Percentiles rank a stretch among this genome's conserved stretches.
Evolutionary conservation across 2,329 filamentous ascomycete genomes (phyloP).

Genomic region (Venturia effusa): DNA sequence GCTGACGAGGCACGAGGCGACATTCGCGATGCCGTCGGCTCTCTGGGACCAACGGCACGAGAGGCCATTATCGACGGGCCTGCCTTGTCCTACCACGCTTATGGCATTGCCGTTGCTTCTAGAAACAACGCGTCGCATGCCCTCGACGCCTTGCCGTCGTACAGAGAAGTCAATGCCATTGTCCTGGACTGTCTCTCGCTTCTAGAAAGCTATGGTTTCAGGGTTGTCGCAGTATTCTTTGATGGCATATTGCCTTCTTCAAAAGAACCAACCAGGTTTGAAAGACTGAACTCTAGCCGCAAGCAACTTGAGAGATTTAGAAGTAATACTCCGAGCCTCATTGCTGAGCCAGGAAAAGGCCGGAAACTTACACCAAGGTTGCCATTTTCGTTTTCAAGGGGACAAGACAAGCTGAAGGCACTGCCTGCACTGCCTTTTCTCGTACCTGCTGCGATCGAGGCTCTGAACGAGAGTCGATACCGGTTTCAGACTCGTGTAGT

Average conservation of each 20-base stretch:
- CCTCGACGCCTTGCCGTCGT: conserved; percentile 5
- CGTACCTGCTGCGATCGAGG: conserved; percentile 8
- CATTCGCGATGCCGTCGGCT: neutral
- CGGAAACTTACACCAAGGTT: neutral
- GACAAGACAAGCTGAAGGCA: neutral
- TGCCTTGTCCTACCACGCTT: conserved; percentile 12
- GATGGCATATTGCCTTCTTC: conserved; percentile 7
- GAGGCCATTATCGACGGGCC: conserved; percentile 12
- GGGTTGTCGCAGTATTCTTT: conserved; percentile 10
- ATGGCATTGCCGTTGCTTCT: neutral
- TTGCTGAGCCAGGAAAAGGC: neutral
- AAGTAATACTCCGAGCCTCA: neutral
- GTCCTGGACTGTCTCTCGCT: neutral
- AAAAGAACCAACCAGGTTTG: conserved; percentile 2
- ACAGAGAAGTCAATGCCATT: neutral
- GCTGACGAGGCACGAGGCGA: neutral
- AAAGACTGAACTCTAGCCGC: neutral
- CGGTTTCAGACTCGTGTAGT: neutral
- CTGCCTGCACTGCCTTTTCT: conserved; percentile 9
- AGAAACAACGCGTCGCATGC: neutral
- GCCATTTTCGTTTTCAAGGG: neutral
- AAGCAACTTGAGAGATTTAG: conserved; percentile 4
- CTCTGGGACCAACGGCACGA: neutral
- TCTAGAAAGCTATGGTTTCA: conserved; percentile 4
- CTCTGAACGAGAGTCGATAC: neutral